Evolutionary conservation across 2,329 filamentous ascomycete genomes (phyloP).

Genomic region (Colletotrichum sidae): DNA sequence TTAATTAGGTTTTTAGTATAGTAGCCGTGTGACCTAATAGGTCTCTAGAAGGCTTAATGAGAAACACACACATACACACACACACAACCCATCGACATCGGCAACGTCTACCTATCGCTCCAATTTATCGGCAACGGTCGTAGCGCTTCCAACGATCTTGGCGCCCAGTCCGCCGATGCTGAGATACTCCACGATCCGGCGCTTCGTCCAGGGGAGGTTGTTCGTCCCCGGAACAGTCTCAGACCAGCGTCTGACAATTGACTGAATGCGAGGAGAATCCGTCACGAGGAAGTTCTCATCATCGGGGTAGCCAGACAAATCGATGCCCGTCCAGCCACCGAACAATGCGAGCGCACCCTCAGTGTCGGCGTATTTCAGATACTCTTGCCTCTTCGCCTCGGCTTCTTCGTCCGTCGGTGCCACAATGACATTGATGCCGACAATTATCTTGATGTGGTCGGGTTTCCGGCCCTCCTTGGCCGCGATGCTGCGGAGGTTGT

Average conservation of each 20-base stretch:
- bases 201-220: slow-evolving; percentile 64
- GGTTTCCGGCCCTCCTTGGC: slow-evolving; percentile 51
- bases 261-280: slow-evolving; percentile 52
- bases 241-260: slow-evolving; percentile 37
- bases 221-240: slow-evolving; percentile 33
- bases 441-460: slow-evolving; percentile 54
- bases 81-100: slow-evolving; percentile 53
- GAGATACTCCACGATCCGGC: slow-evolving; percentile 65
- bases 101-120: slow-evolving; percentile 56
- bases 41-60: no score
- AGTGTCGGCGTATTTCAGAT: slow-evolving; percentile 54
- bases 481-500: slow-evolving; percentile 53
- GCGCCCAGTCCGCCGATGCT: slow-evolving; percentile 62
- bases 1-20: no score
- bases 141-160: slow-evolving; percentile 57
- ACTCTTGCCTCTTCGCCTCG: slow-evolving; percentile 53
- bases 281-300: slow-evolving; percentile 58
- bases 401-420: slow-evolving; percentile 57
- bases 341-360: slow-evolving; percentile 58
- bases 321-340: slow-evolving; percentile 59
- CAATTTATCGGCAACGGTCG: slow-evolving; percentile 56
- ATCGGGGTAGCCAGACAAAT: slow-evolving; percentile 54
- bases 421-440: slow-evolving; percentile 56
- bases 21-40: no score
- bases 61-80: no score